Base-by-base conservation (phyloP, 306 rosid species). In the Cicer bijugum region DNA sequence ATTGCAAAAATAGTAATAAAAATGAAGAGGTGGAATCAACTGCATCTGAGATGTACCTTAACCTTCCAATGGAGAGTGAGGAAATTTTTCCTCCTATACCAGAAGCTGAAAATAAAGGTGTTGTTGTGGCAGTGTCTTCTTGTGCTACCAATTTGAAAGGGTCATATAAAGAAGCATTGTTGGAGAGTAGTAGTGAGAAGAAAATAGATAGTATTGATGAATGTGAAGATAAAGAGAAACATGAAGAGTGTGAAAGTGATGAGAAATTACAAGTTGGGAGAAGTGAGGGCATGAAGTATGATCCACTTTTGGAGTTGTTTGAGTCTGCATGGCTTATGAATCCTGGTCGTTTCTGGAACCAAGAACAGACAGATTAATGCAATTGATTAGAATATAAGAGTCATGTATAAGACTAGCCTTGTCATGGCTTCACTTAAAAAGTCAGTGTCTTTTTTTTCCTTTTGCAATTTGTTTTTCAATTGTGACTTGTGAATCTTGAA, bases 301-400 rank as follows among this genome's bases (percentile, higher is more conserved):
- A 89, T 40, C 68, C 78, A 1, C 67, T 92, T 59, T n/a, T 87
- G 11, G 79, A 81, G 11, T 72, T 92, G 89, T 90, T 92, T 1
- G 98, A 92, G 64, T 77, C 85, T 2, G 85, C 86, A 38, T 88
- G 96, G 95, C 85, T 83, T 19, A 85, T 60, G 96, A 84, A 74
- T 6, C 67, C 80, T 7, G 72, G 67, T 0, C 60, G 68, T 78
- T 9, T 9, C 45, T 23, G 44, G 53, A 52, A 58, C 15, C 14
- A 52, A 16, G 9, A 17, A 48, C 2, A n/a, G 9, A 67, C 2
- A 58, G 9, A 42, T 45, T 1, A 17, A 10, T n/a, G 47, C 20
- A 69, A 69, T 75, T 52, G 11, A 53, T 5, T 59, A 60, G 42
- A 20, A 11, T 23, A 56, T 67, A 12, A 44, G 67, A 60, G 20